These are phyloP conservation scores for Pichia gijzeniarum DNA, from an alignment of 805 yeast genomes.

Conservation along the genomic window DNA sequence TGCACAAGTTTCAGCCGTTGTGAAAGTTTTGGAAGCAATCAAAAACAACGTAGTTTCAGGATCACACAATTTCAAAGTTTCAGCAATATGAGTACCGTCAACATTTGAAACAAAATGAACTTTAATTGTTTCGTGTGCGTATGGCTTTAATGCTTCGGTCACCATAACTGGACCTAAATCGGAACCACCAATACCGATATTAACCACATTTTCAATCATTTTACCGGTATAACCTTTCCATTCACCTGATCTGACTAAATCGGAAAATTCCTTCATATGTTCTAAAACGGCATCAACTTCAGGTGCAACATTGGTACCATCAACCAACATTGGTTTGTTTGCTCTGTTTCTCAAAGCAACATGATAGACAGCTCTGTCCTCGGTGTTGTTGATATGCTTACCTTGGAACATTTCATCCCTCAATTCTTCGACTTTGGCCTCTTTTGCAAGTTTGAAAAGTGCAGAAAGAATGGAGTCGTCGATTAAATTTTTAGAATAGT, in stretches of 20 bases:
- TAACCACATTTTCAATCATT: constrained; percentile 86
- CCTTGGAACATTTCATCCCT: constrained; percentile 92
- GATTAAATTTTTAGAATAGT: constrained; percentile 90
- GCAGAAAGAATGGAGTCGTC: constrained; percentile 71
- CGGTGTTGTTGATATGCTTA: constrained; percentile 91
- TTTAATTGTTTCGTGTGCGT: constrained; percentile 62
- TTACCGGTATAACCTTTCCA: constrained; percentile 98
- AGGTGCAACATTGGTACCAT: constrained; percentile 82
- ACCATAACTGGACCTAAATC: constrained; percentile 99
- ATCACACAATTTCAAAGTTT: constrained; percentile 67
- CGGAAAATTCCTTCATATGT: constrained; percentile 96
- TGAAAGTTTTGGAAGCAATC: constrained; percentile 96
- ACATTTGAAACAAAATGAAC: constrained; percentile 97
- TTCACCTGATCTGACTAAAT: constrained; percentile 80
- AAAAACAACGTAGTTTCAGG: constrained; percentile 91
- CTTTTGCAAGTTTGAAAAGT: constrained; percentile 76
- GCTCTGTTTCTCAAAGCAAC: constrained; percentile 94
- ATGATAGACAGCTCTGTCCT: constrained; percentile 95
- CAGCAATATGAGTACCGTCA: constrained; percentile 97
- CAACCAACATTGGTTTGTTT: constrained; percentile 76
- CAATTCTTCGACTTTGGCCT: constrained; percentile 79
- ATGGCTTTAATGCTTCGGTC: constrained; percentile 93
- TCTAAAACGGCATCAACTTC: constrained; percentile 87
- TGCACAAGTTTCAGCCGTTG: constrained; percentile 97
- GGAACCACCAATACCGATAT: constrained; percentile 98